Evolutionary conservation across 352 stramenopile species (phyloP), one percentile per base, ranked within the genome.

Genomic region (Hyaloperonospora brassicae): DNA sequence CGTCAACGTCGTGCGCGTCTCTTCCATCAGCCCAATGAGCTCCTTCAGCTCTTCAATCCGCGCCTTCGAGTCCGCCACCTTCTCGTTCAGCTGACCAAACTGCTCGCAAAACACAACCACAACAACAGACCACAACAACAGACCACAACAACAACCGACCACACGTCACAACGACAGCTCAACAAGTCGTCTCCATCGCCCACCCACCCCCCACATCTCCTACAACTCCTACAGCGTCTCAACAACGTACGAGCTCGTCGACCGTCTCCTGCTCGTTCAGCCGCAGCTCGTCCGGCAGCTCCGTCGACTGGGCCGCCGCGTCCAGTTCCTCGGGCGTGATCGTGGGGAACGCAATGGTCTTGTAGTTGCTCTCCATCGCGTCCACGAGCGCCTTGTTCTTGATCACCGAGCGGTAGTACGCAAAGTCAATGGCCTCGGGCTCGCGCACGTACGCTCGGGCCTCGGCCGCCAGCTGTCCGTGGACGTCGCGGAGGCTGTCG

Each of bases 311-410:
- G 35, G 63, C 38, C 44, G 73, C 62, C 39, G 53, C 76, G 56
- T 92, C 79, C 59, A 89, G 61, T 52, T 93, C 78, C 30, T 73
- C 76, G 13, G 80, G 73, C 54, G 76, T 72, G 72, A 93, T 93
- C 40, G 64, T 82, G 14, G 82, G 82, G 73, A 87, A 93, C 39
- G 67, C 65, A 57, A 93, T 89, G 72, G 57, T 89, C 65, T 86
- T 87, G 76, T 93, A 93, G 68, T 89, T 92, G 49, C 77, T 59
- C 72, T 91, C 82, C 58, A 92, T 76, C 36, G 73, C 77, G 62
- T 92, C 78, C 50, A 92, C 82, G 36, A 92, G 76, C 43, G 89
- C 79, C 73, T 92, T 92, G 78, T 92, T 89, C 76, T 89, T 89
- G 63, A 89, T 79, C 41, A 92, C 63, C 55, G 76, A 86, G 62